phyloP scores from a whole-genome alignment of 78 protist genomes.

The Dictyostelium discoideum region dicty_2.7 NC_007088.5:905501-906000 shows the following conservation, averaged over 20 bases:
- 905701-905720: neutral
- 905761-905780: neutral
- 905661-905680: neutral
- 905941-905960: neutral
- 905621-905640: too few relatives aligned
- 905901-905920: neutral
- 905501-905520: neutral
- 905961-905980: constrained; percentile 4
- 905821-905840: neutral
- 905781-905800: neutral
- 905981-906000: neutral
- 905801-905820: neutral
- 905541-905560: neutral
- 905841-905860: neutral
- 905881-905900: neutral
- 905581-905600: too few relatives aligned
- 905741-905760: neutral
- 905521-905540: neutral
- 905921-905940: neutral
- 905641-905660: too few relatives aligned
- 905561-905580: neutral
- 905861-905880: neutral
- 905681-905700: neutral
- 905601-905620: too few relatives aligned
- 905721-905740: neutral